Evolutionary conservation across 352 stramenopile genomes (phyloP).

Genomic region (Blastocystis sp.): DNA sequence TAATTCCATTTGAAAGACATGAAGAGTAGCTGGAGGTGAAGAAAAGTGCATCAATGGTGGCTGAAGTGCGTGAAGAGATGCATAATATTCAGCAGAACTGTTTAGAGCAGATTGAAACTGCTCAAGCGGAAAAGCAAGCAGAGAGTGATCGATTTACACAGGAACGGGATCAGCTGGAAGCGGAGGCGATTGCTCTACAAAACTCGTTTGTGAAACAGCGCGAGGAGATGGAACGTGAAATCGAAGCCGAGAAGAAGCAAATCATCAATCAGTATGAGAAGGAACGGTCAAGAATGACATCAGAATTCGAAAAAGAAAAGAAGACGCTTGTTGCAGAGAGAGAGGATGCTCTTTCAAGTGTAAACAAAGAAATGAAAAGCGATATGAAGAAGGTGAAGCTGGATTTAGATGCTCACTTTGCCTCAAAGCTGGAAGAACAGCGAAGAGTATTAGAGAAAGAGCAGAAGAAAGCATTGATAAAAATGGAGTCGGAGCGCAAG

Average conservation of each 20-base stretch:
- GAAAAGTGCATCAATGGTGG: not conserved
- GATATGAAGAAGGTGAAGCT: conserved; percentile 8
- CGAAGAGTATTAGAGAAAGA: not conserved
- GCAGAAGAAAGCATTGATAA: not conserved
- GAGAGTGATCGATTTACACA: not conserved
- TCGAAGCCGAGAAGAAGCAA: conserved; percentile 15
- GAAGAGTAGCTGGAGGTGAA: not conserved
- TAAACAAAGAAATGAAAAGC: conserved; percentile 11
- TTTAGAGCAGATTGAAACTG: not conserved
- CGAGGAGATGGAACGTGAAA: not conserved
- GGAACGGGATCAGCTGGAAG: conserved; percentile 22
- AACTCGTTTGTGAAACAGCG: conserved; percentile 21
- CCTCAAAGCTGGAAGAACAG: not conserved
- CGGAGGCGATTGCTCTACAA: not conserved
- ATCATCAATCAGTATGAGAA: conserved; percentile 51
- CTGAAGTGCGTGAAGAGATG: conserved; percentile 43
- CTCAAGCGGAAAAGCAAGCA: conserved; percentile 21
- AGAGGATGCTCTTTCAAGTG: not conserved
- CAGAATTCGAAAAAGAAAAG: conserved; percentile 48
- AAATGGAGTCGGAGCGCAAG: not conserved
- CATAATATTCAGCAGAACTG: conserved; percentile 36
- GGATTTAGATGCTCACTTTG: not conserved
- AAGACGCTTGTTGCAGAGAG: conserved; percentile 26
- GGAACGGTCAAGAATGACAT: not conserved
- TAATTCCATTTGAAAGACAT: not conserved